Base-by-base conservation (phyloP, 768 basidiomycete species). In the Mycena rebaudengoi region DNA sequence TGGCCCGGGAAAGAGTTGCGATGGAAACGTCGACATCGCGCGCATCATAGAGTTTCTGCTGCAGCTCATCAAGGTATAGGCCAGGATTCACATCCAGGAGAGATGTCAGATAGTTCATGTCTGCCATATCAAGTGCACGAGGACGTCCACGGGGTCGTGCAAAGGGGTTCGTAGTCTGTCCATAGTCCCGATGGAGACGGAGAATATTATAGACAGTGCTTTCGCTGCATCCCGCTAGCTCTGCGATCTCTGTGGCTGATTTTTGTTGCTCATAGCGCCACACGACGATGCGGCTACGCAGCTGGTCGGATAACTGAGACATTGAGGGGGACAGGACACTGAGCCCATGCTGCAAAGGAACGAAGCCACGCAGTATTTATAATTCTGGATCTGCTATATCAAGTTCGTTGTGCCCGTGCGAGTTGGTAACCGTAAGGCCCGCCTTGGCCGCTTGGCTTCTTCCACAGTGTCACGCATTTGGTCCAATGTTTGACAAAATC, bases 31-130 rank as follows among this genome's bases (percentile, higher is more conserved):
- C 48, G n/a, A 73, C 52, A 10, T 55, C 67, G 1, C 68, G 70
- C 14, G 29, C 29, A 28, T 55, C 64, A 16, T 28, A 28, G 21
- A 79, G 69, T n/a, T 64, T 40, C 16, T 68, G 57, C 63, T 77
- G 74, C 8, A 79, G 48, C 61, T 79, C 76, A 58, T 78, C 78
- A 8, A 78, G 70, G 50, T 77, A 80, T 1, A 78, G 37, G 3
- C 52, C 50, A 5, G 73, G 72, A 30, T 71, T 71, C 4, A 68
- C 74, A 41, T 69, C 54, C 3, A 76, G 23, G 5, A 74, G 50
- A 28, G 69, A 40, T 0, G 39, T 18, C 20, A 78, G 49, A 46
- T 69, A 77, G 21, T 61, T 48, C 7, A 74, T 26, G 45, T 77
- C 73, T 1, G 25, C 50, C 3, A 29, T 59, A 44, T 70, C 37